Percentiles rank a stretch among this genome's conserved stretches.
These are phyloP conservation scores for Neurospora sp. DNA, from an alignment of 495 filamentous ascomycete genomes.

Conservation along the genomic window DNA sequence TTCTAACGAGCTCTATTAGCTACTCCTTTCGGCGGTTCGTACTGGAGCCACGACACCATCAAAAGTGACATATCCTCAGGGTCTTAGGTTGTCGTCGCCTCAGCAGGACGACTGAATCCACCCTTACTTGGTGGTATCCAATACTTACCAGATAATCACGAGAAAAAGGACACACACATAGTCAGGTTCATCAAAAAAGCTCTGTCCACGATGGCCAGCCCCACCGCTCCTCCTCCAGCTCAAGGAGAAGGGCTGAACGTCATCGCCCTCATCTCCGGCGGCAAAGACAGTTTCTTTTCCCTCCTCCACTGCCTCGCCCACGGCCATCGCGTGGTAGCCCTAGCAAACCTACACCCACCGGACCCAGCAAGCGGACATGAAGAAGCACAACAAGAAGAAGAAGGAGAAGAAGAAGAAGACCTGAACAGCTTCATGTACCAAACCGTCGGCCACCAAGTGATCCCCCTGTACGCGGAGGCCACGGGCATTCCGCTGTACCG, in stretches of 20 bases:
- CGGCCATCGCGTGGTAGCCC: constrained; percentile 74
- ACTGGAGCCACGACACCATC: not conserved
- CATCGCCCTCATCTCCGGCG: constrained; percentile 87
- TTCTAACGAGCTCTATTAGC: not conserved
- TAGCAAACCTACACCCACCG: constrained; percentile 78
- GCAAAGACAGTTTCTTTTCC: constrained; percentile 93
- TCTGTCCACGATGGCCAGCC: not conserved
- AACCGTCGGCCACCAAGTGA: constrained; percentile 79
- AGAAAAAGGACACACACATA: not conserved
- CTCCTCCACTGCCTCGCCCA: constrained; percentile 80
- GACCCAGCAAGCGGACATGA: not conserved
- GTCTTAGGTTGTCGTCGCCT: not conserved
- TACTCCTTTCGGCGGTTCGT: not conserved
- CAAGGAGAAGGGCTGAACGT: constrained; percentile 50
- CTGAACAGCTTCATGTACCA: constrained; percentile 99
- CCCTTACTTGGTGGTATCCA: too few species aligned
- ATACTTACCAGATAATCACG: too few species aligned
- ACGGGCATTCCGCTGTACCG: constrained; percentile 74
- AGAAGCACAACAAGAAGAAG: constrained; percentile 33
- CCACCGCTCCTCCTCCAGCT: not conserved
- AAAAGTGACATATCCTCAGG: not conserved
- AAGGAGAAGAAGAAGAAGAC: constrained; percentile 42
- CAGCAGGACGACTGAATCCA: too few species aligned
- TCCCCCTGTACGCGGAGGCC: constrained; percentile 73
- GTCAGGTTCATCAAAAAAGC: not conserved